phyloP scores from a whole-genome alignment of 768 basidiomycete species.

The Dacryopinax spathularia region DNA sequence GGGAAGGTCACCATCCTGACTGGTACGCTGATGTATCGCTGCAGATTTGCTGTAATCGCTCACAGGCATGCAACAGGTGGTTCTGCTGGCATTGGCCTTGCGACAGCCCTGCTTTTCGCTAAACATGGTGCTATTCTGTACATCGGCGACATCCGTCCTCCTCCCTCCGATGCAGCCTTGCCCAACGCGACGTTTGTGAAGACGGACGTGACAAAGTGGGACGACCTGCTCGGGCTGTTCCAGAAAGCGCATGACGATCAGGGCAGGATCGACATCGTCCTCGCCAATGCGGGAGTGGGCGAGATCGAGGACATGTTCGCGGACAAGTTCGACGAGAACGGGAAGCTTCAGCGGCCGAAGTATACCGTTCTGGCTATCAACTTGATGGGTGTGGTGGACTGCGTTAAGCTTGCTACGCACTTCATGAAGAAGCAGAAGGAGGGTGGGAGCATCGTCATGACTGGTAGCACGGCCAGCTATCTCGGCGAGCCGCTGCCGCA shows the following conservation, averaged over 20 bases:
- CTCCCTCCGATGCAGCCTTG: not conserved
- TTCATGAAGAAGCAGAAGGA: not conserved
- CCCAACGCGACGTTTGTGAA: not conserved
- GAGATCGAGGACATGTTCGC: not conserved
- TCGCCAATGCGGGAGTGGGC: not conserved
- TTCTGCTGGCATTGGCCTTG: not conserved
- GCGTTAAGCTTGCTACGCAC: not conserved
- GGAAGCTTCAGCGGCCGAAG: not conserved
- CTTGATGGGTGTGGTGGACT: not conserved
- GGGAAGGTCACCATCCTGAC: not conserved
- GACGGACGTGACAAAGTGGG: not conserved
- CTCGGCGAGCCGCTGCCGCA: not conserved
- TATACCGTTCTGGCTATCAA: not conserved
- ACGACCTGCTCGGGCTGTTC: not conserved
- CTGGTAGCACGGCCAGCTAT: not conserved
- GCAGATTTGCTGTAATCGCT: not conserved
- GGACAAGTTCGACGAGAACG: not conserved
- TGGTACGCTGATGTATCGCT: not conserved
- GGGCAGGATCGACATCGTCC: not conserved
- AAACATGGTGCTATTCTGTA: not conserved
- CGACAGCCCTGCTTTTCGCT: not conserved
- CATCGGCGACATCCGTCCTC: not conserved
- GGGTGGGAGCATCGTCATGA: not conserved
- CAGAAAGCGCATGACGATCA: not conserved
- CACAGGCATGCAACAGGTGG: too few species aligned